Conservation (phyloP, 2,329 filamentous ascomycete species). For the Cladophialophora yegresii region DNA sequence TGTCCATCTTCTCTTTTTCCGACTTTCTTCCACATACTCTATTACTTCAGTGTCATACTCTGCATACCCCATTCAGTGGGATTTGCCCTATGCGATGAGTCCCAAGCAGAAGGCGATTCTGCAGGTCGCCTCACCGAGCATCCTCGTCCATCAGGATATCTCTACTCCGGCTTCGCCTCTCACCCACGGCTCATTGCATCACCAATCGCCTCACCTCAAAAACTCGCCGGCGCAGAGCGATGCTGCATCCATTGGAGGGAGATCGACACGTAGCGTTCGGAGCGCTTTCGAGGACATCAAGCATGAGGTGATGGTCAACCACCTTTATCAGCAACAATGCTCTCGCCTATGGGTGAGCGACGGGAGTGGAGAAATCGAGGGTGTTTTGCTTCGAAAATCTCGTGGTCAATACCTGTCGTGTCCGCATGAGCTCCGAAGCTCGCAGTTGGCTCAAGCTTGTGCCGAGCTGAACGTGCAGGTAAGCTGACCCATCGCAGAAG, state of each 20-base stretch:
- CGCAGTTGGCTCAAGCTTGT: conserved; percentile 65
- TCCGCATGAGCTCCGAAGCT: conserved; percentile 64
- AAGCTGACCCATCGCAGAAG: conserved; percentile 36
- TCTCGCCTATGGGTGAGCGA: conserved; percentile 72
- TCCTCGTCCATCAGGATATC: not conserved
- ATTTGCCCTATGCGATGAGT: not conserved
- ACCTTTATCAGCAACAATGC: conserved; percentile 78
- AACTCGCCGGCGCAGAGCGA: conserved; percentile 53
- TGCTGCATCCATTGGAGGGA: conserved; percentile 45
- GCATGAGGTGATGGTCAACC: conserved; percentile 81
- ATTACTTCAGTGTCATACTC: not conserved
- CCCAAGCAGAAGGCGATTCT: not conserved
- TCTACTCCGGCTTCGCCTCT: not conserved
- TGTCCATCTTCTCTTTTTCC: not conserved
- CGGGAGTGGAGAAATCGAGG: conserved; percentile 67
- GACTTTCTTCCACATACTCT: not conserved
- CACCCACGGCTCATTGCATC: not conserved
- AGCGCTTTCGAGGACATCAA: conserved; percentile 71
- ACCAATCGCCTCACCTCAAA: not conserved
- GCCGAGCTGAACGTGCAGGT: conserved; percentile 71
- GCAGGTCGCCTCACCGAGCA: not conserved
- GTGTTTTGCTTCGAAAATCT: conserved; percentile 69
- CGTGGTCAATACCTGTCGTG: conserved; percentile 72
- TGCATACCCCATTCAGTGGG: not conserved
- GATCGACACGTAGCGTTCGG: conserved; percentile 50